A percentile compares a stretch with the other conserved stretches of the same genome.
phyloP scores from a whole-genome alignment of 2,329 filamentous ascomycete genomes.

The Rutstroemia sp. region DNA sequence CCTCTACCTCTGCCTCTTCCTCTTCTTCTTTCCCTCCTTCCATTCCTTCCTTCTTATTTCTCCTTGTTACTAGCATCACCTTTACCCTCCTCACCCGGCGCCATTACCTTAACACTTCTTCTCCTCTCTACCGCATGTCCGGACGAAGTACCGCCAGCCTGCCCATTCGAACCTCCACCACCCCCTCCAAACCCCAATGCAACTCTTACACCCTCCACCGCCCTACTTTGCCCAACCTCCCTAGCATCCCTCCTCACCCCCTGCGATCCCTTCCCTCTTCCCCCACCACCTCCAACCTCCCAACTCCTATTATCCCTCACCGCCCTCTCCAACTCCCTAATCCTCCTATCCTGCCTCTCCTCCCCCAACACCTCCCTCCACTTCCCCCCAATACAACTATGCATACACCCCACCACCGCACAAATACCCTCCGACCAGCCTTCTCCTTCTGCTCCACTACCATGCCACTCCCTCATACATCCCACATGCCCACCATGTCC shows the following conservation, averaged over 20 bases:
- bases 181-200: slow-evolving; percentile 31
- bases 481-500: slow-evolving; percentile 55
- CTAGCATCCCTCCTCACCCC: slow-evolving; percentile 41
- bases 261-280: slow-evolving; percentile 27
- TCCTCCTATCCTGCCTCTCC: slow-evolving; percentile 21
- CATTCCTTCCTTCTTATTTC: background rate
- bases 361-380: slow-evolving; percentile 41
- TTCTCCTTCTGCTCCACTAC: slow-evolving; percentile 28
- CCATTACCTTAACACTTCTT: slow-evolving; percentile 57
- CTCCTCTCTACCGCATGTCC: slow-evolving; percentile 44
- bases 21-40: too few species aligned
- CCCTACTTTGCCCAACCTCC: slow-evolving; percentile 51
- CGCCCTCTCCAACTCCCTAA: slow-evolving; percentile 41
- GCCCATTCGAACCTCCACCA: background rate
- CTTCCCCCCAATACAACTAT: slow-evolving; percentile 52
- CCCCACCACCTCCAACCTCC: background rate
- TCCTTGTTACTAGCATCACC: background rate
- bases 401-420: slow-evolving; percentile 57
- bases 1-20: too few species aligned
- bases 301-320: slow-evolving; percentile 18
- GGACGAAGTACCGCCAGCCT: slow-evolving; percentile 16
- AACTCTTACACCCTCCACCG: slow-evolving; percentile 53
- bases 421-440: slow-evolving; percentile 48
- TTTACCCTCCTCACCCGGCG: slow-evolving; percentile 22
- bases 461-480: slow-evolving; percentile 54